Evolutionary conservation across 495 filamentous ascomycete species (phyloP).

Genomic region (Viridothelium virens): DNA sequence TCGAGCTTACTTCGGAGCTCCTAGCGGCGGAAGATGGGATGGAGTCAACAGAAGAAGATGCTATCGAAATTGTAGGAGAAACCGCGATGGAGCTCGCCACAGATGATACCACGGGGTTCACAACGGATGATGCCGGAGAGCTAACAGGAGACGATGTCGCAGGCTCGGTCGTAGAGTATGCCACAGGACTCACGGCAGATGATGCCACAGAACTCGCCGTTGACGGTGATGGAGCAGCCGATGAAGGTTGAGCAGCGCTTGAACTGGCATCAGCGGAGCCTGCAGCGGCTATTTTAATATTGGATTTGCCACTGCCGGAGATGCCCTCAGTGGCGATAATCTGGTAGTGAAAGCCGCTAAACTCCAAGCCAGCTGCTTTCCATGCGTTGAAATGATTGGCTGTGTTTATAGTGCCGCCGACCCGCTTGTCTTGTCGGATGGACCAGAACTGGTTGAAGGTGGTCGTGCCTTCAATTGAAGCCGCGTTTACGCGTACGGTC

Average conservation of each 20-base stretch:
- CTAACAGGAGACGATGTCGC: neutral
- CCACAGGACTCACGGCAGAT: neutral
- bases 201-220: neutral
- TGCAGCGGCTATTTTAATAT: slow-evolving; percentile 32
- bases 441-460: slow-evolving; percentile 59
- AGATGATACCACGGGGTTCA: slow-evolving; percentile 4
- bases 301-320: slow-evolving; percentile 39
- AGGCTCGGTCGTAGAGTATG: neutral
- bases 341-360: slow-evolving; percentile 35
- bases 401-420: slow-evolving; percentile 46
- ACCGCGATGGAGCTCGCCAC: neutral
- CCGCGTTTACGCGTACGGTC: slow-evolving; percentile 29
- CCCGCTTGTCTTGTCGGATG: slow-evolving; percentile 47
- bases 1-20: neutral
- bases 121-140: neutral
- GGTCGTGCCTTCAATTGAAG: slow-evolving; percentile 50
- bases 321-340: slow-evolving; percentile 48
- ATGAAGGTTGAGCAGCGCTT: neutral
- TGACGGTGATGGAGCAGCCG: neutral
- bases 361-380: slow-evolving; percentile 33
- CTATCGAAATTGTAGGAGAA: neutral
- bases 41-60: neutral
- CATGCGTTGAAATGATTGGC: slow-evolving; percentile 36
- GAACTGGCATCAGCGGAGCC: slow-evolving; percentile 12
- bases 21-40: neutral